A percentile compares a stretch with the other conserved stretches of the same genome.
Evolutionary conservation across 164 flowering plant genomes (phyloP).

Genomic region (Stephania cephalantha): DNA sequence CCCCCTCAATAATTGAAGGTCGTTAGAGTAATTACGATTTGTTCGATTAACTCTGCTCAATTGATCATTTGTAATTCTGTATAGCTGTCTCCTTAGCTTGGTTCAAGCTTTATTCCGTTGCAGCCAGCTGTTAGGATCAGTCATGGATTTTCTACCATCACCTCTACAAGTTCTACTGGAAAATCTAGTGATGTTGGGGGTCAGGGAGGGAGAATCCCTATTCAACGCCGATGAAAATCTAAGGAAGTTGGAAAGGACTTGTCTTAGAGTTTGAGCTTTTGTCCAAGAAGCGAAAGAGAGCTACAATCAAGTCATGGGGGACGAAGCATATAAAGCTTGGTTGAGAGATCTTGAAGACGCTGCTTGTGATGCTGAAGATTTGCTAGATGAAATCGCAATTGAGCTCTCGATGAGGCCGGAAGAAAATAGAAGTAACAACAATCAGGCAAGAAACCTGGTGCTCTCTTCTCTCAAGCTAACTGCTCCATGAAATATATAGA

Average conservation of each 20-base stretch:
- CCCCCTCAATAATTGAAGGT: too few relatives aligned
- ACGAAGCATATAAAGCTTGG: background rate
- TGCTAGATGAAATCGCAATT: too few relatives aligned
- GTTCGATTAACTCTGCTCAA: too few relatives aligned
- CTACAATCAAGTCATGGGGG: background rate
- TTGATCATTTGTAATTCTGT: too few relatives aligned
- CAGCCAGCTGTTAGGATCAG: too few relatives aligned
- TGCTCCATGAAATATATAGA: background rate
- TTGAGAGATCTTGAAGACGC: background rate
- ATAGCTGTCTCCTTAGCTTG: too few relatives aligned
- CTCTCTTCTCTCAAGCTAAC: background rate
- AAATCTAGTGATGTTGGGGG: background rate
- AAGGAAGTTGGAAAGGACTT: background rate
- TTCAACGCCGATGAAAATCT: background rate
- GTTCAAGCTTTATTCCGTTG: too few relatives aligned
- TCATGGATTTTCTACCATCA: background rate
- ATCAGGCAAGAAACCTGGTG: background rate
- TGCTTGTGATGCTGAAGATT: background rate
- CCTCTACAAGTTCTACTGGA: background rate
- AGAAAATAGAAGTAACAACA: background rate
- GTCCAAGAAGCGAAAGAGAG: background rate
- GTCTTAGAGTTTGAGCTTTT: background rate
- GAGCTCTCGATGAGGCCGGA: background rate
- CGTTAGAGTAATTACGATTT: too few relatives aligned
- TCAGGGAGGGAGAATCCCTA: background rate